phyloP scores from a whole-genome alignment of 345 rosid species.

The Noccaea bulbosa region DNA sequence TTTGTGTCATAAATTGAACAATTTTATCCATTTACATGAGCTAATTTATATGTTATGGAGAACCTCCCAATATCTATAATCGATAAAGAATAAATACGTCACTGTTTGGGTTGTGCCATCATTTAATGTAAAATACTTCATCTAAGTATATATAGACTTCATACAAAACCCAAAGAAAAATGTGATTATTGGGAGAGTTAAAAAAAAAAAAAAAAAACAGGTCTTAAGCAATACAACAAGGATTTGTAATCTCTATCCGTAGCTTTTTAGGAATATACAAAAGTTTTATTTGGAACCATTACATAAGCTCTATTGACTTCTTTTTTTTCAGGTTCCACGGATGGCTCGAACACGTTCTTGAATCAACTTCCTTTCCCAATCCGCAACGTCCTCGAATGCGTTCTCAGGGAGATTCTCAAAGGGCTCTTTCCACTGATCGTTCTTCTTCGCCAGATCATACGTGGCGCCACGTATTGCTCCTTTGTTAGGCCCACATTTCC shows the following conservation, averaged over 20 bases:
- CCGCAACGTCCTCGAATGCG: constrained; percentile 77
- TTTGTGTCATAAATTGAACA: background rate
- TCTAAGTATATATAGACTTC: no score
- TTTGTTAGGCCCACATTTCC: constrained; percentile 89
- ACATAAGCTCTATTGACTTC: background rate
- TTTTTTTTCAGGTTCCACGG: constrained; percentile 60
- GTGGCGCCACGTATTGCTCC: constrained; percentile 80
- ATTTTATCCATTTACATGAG: background rate
- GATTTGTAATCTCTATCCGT: background rate
- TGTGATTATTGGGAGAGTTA: background rate
- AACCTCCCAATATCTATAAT: background rate
- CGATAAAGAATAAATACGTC: no score
- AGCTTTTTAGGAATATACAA: constrained; percentile 25
- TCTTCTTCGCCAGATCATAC: constrained; percentile 78
- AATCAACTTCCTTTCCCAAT: constrained; percentile 91
- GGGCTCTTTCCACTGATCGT: constrained; percentile 79
- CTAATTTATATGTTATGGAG: background rate
- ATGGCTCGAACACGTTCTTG: constrained; percentile 64
- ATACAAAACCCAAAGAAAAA: no score
- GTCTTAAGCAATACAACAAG: background rate
- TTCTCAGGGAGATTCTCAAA: constrained; percentile 78
- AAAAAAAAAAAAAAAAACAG: no score
- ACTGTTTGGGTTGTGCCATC: no score
- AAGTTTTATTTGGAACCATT: background rate
- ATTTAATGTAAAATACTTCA: no score